Evolutionary conservation across 345 rosid genomes (phyloP), one percentile per base, ranked within the genome.

Genomic region (thale cress (Arabidopsis thaliana)): DNA sequence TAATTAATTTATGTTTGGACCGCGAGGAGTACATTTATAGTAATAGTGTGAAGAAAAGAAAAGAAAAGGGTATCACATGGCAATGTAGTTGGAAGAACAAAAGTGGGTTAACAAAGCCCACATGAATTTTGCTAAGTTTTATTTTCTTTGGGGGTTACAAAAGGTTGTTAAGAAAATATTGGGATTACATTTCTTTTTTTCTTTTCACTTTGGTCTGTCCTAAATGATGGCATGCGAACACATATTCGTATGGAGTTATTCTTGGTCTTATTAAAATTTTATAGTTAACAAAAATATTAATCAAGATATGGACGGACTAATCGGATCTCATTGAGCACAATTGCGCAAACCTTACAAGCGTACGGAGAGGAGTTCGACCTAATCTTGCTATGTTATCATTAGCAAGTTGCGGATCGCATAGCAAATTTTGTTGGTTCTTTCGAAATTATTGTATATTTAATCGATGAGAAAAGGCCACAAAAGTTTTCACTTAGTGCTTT

Each of bases 61-160:
- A 71, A 72, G 57, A 64, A 71, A 64, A 71, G 25, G 62, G 40
- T 22, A 71, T 77, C 81, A 71, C 80, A 71, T 71, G 80, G 28
- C 76, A 77, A 71, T 16, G 80, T 62, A 62, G 51, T 61, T 45
- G 59, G 71, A 76, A 57, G 48, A 48, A 56, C 20, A 70, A 77
- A 77, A 71, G 71, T 70, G 71, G 50, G 65, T 77, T 77, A 63
- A 50, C n/a, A 20, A 63, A 71, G 50, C 64, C 72, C 81, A 78
- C 81, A 78, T 78, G 78, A 78, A 78, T 42, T 65, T 72, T 78
- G 77, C 73, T 23, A 77, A 77, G 36, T 25, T 42, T 52, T 61
- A 32, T 44, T 69, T 62, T 34, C 32, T 51, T 62, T 61, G n/a
- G 69, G 71, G 51, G 76, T 77, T 69, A 77, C 76, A 77, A 70